These are phyloP conservation scores for Besnoitia besnoiti DNA, from an alignment of 169 alveolate genomes.

Conservation along the genomic window DNA sequence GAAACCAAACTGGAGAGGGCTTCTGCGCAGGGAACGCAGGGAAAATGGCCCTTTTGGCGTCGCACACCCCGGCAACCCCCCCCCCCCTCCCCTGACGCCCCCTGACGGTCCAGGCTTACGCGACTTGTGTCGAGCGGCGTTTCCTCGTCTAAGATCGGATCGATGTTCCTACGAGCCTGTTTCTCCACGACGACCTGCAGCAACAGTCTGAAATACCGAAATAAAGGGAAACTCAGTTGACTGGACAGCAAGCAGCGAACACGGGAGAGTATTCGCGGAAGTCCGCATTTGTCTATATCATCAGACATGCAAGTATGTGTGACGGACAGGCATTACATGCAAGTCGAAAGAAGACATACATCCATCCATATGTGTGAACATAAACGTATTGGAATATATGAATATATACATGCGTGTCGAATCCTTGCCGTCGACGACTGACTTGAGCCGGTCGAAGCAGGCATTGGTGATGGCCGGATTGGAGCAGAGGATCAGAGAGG, in stretches of 20 bases:
- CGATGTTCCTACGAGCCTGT: constrained; percentile 15
- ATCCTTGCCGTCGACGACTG: not conserved
- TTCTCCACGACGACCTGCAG: constrained; percentile 37
- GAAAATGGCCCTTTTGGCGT: too few relatives aligned
- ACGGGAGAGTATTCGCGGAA: too few relatives aligned
- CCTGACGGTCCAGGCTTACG: too few relatives aligned
- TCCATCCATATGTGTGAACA: not conserved
- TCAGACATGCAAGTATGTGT: too few relatives aligned
- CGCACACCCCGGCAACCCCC: too few relatives aligned
- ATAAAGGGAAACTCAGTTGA: too few relatives aligned
- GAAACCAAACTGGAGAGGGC: too few relatives aligned
- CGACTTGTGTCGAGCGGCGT: constrained; percentile 9
- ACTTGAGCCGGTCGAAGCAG: constrained; percentile 59
- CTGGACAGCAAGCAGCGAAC: too few relatives aligned
- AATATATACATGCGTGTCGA: not conserved
- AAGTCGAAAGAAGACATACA: not conserved
- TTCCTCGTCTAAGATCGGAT: constrained; percentile 45
- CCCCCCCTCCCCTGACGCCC: too few relatives aligned
- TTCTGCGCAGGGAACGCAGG: too few relatives aligned
- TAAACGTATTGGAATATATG: not conserved
- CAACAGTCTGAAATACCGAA: constrained; percentile 24
- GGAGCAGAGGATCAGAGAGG: constrained; percentile 53
- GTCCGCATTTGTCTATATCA: too few relatives aligned
- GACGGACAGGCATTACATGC: too few relatives aligned
- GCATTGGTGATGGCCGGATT: constrained; percentile 67